Evolutionary conservation across 805 yeast genomes (phyloP).

Genomic region (Kuraishia borneana): DNA sequence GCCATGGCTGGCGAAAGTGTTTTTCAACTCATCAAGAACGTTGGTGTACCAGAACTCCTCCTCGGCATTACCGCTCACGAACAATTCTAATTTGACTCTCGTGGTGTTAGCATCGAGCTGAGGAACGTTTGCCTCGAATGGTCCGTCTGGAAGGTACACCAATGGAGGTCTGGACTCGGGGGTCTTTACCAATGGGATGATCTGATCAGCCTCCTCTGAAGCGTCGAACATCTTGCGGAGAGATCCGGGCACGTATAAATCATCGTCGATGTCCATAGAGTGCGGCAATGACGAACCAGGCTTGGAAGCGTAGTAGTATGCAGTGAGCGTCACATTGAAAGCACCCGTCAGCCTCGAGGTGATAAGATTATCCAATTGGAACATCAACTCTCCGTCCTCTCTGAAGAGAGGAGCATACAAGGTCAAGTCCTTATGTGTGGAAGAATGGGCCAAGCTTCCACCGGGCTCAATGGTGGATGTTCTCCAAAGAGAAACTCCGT

Average conservation of each 20-base stretch:
- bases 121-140: constrained; percentile 29
- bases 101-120: constrained; percentile 43
- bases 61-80: constrained; percentile 62
- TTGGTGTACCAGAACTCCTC: constrained; percentile 84
- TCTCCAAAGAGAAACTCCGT: constrained; percentile 68
- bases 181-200: constrained; percentile 24
- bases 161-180: constrained; percentile 27
- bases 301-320: constrained; percentile 33
- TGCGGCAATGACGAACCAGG: constrained; percentile 6
- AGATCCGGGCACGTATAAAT: constrained; percentile 9
- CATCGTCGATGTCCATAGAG: constrained; percentile 8
- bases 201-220: constrained; percentile 24
- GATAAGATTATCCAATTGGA: constrained; percentile 57
- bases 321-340: constrained; percentile 41
- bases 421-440: constrained; percentile 53
- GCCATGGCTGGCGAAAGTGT: constrained; percentile 26
- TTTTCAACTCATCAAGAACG: constrained; percentile 32
- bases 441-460: constrained; percentile 33
- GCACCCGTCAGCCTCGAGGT: constrained; percentile 47
- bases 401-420: constrained; percentile 38
- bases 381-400: constrained; percentile 27
- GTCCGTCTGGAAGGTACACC: constrained; percentile 30
- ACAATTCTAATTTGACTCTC: constrained; percentile 43
- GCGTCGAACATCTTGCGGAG: constrained; percentile 14
- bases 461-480: constrained; percentile 79